A percentile compares a stretch with the other conserved stretches of the same genome.
Evolutionary conservation across 1,139 yeast species (phyloP).

Genomic region (Arxiozyma heterogenica): DNA sequence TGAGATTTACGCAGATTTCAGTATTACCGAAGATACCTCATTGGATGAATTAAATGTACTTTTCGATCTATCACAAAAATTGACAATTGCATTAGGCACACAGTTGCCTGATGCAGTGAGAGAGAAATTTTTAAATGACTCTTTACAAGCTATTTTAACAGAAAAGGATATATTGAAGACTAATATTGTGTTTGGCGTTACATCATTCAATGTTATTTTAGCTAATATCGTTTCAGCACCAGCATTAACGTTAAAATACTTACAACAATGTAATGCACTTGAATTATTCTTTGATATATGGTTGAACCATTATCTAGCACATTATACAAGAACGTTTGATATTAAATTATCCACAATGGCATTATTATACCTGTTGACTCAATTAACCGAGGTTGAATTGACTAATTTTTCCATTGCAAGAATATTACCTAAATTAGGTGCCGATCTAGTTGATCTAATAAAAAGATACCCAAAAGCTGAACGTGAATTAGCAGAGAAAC

Average conservation of each 20-base stretch:
- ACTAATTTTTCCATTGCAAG: conserved; percentile 22
- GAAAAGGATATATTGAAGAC: conserved; percentile 27
- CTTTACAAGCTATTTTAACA: conserved; percentile 24
- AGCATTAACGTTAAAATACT: conserved; percentile 41
- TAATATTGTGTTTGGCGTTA: conserved; percentile 42
- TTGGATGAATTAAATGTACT: conserved; percentile 28
- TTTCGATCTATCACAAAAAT: conserved; percentile 29
- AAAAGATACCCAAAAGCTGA: conserved; percentile 64
- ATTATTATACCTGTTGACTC: conserved; percentile 42
- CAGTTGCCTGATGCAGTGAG: conserved; percentile 23
- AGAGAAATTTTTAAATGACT: conserved; percentile 21
- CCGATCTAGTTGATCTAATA: conserved; percentile 42
- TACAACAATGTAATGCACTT: conserved; percentile 41
- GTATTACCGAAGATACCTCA: conserved; percentile 27
- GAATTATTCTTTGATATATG: conserved; percentile 54
- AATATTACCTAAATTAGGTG: conserved; percentile 35
- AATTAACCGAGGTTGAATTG: conserved; percentile 26
- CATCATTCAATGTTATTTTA: conserved; percentile 56
- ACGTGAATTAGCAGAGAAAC: conserved; percentile 50
- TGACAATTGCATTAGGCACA: conserved; percentile 29
- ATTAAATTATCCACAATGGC: conserved; percentile 69
- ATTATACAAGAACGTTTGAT: conserved; percentile 69
- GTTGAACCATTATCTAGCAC: conserved; percentile 47
- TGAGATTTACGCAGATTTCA: conserved; percentile 25
- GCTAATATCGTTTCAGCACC: conserved; percentile 60